phyloP scores from a whole-genome alignment of 2,329 filamentous ascomycete genomes.

The Microsporum canis region DNA sequence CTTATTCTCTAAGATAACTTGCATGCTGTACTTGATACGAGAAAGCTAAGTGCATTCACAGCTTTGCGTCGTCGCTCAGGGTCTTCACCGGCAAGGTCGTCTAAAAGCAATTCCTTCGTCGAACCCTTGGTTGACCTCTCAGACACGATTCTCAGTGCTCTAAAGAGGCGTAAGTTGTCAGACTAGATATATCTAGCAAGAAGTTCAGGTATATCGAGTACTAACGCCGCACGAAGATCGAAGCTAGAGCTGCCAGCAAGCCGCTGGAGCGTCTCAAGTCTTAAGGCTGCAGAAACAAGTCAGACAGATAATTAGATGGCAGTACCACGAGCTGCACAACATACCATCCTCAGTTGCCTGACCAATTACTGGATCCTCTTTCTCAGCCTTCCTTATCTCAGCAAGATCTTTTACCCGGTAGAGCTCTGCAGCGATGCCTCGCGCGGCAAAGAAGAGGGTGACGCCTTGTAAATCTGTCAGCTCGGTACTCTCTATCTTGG shows the following conservation, averaged over 20 bases:
- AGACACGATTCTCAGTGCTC: constrained; percentile 36
- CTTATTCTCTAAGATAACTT: constrained; percentile 13
- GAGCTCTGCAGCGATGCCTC: constrained; percentile 46
- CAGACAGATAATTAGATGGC: background rate
- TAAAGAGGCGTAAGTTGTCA: constrained; percentile 3
- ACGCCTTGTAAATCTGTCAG: constrained; percentile 20
- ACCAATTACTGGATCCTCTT: constrained; percentile 61
- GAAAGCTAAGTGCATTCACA: constrained; percentile 34
- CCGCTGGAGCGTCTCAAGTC: constrained; percentile 54
- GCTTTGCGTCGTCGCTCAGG: constrained; percentile 29
- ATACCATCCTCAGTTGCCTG: constrained; percentile 60
- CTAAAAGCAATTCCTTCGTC: constrained; percentile 30
- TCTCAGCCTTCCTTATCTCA: constrained; percentile 52
- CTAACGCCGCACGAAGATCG: constrained; percentile 58
- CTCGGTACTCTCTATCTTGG: background rate
- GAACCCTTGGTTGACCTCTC: constrained; percentile 34
- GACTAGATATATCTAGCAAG: constrained; percentile 16
- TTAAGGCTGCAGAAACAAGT: constrained; percentile 37
- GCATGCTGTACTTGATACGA: constrained; percentile 32
- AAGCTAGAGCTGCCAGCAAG: constrained; percentile 60
- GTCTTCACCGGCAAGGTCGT: constrained; percentile 32
- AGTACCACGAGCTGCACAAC: background rate
- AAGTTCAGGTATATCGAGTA: constrained; percentile 22
- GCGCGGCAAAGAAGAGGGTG: constrained; percentile 39
- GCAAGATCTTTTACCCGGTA: constrained; percentile 34